Conservation (phyloP, 345 rosid genomes). For the Boechera retrofracta region DNA sequence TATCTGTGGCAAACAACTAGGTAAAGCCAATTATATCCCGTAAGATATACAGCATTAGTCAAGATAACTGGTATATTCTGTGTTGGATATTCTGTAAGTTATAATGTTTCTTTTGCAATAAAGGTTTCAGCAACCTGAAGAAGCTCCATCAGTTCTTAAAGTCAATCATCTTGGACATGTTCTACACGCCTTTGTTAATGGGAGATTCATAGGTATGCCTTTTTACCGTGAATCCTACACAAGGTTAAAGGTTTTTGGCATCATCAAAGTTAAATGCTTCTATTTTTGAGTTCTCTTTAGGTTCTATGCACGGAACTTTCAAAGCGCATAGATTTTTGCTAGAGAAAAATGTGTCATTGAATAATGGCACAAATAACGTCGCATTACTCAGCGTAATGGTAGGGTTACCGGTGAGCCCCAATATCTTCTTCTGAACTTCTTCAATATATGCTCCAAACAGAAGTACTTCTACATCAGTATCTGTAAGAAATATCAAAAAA, state of each 20-base stretch:
- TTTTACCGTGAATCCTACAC: conserved; percentile 13
- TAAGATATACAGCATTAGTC: background rate
- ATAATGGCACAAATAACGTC: conserved; percentile 60
- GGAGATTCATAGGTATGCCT: conserved; percentile 55
- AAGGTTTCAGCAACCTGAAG: conserved; percentile 54
- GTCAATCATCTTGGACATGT: conserved; percentile 67
- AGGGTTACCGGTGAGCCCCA: conserved; percentile 73
- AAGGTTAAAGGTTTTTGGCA: background rate
- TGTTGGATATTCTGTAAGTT: conserved; percentile 9
- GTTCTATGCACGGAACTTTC: conserved; percentile 65
- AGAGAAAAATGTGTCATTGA: conserved; percentile 49
- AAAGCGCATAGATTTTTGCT: conserved; percentile 44
- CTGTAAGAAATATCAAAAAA: background rate
- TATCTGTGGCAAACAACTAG: conserved; percentile 80
- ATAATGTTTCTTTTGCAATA: conserved; percentile 24
- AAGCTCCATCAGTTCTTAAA: conserved; percentile 48
- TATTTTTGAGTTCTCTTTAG: conserved; percentile 42
- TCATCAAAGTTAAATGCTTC: conserved; percentile 2
- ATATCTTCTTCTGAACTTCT: conserved; percentile 1
- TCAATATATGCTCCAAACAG: conserved; percentile 10
- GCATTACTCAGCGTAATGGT: conserved; percentile 85
- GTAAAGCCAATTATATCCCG: conserved; percentile 40
- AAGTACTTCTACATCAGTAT: conserved; percentile 25
- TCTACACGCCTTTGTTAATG: conserved; percentile 74
- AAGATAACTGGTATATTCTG: background rate